Evolutionary conservation across 257 asterid species (phyloP), one percentile per base, ranked within the genome.

Genomic region (Rauvolfia tetraphylla): DNA sequence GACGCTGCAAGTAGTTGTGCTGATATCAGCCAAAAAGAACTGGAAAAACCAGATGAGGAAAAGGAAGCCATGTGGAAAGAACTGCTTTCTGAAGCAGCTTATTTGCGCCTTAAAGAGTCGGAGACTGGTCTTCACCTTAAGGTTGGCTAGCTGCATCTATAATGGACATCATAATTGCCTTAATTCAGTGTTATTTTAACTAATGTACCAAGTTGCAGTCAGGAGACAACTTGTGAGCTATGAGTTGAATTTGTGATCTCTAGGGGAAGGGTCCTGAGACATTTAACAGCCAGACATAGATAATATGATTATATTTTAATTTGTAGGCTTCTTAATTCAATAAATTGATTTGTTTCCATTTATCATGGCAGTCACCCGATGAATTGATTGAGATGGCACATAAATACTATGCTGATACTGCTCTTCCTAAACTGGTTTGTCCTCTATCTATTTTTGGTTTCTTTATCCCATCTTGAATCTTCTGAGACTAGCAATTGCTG

Each of bases 51-150:
- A 71, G 92, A 90, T 7, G 84, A 84, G 87, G 92, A 83, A 63
- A 91, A 83, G 56, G 91, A 90, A 79, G 80, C 54, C 59, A 62
- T 86, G 82, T 88, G 90, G 98, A 87, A 71, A 81, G 87, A 80
- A 79, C 73, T 88, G 81, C 85, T 89, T 72, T 85, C 96, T 38
- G 93, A 89, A 81, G 85, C 84, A 72, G 84, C 98, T 56, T 91
- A 87, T 84, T 65, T 84, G 81, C 93, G 96, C 81, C 92, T 91
- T 51, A 89, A 87, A 84, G 97, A 89, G 83, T 86, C 95, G 25
- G 91, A 89, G 78, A 91, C 95, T 65, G 95, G 92, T 82, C 88
- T 91, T 85, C 97, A 91, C 81, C 94, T 86, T 42, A 91, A 91
- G 95, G 97, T 89, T 75, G 88, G 90, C 81, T 75, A 71, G 69